Evolutionary conservation across 192 early-diverging fungal species (phyloP).

Genomic region (Podila epigama): DNA sequence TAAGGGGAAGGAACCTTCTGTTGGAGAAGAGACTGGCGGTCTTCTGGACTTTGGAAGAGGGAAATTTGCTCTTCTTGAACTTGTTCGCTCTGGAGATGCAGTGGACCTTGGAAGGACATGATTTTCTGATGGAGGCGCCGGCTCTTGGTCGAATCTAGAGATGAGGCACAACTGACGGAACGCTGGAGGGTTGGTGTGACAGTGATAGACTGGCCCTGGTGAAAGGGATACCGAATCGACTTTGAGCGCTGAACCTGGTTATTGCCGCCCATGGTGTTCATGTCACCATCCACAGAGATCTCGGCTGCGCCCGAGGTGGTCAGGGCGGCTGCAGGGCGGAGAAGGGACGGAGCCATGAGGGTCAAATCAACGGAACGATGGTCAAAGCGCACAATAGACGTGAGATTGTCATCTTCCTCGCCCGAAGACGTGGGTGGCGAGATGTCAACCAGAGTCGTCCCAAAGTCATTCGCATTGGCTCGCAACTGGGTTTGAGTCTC

Average conservation of each 20-base stretch:
- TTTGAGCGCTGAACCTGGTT: neutral
- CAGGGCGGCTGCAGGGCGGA: neutral
- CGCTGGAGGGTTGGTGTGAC: neutral
- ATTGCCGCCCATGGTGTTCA: neutral
- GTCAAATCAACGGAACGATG: neutral
- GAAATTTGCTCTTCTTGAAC: neutral
- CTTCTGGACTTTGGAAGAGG: neutral
- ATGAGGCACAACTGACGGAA: neutral
- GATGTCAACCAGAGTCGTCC: neutral
- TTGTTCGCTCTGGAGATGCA: neutral
- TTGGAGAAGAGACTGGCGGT: neutral
- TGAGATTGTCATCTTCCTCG: neutral
- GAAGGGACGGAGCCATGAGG: neutral
- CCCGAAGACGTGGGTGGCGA: neutral
- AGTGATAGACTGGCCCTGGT: neutral
- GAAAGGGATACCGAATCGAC: neutral
- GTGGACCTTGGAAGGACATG: neutral
- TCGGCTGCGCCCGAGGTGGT: neutral
- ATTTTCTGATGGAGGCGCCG: neutral
- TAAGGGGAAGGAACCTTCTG: neutral
- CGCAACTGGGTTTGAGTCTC: too few species aligned
- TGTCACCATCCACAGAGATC: neutral
- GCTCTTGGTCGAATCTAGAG: neutral
- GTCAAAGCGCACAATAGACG: neutral
- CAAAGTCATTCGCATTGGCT: neutral